Evolutionary conservation across 345 rosid genomes (phyloP), one percentile per base, ranked within the genome.

Genomic region (Pistacia vera): DNA sequence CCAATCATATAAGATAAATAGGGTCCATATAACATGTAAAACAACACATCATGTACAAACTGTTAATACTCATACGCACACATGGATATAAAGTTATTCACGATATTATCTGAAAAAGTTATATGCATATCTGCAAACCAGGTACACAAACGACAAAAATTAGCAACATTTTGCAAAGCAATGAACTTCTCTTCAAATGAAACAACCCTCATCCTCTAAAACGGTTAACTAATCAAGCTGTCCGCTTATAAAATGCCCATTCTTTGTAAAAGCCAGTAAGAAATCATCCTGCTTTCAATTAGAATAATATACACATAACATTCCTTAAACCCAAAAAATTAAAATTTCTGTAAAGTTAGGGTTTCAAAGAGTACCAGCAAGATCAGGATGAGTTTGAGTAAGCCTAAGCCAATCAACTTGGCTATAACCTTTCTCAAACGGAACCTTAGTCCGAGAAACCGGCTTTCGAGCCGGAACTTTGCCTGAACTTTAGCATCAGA

Each of bases 331-430:
- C 22, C 22, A 25, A 4, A 41, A 41, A 41, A 3, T 4, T 11
- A 51, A 10, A 12, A 52, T 4, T 51, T 51, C 17, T 1, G 1
- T 13, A 54, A 54, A 14, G 57, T 54, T 54, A 54, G 57, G 57
- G 1, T 35, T 79, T 46, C 36, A 2, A 25, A 25, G n/a, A 68
- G 55, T 81, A 96, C 99, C 98, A 72, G 99, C 98, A 78, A 96
- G 95, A 81, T 92, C 99, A 51, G 98, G 94, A 83, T 91, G 95
- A 1, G 92, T 91, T 67, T 79, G 83, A 78, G 91, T 85, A 72
- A 91, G 90, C 85, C 87, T 89, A 64, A 96, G 81, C 98, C 98
- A 92, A 71, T 96, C 97, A 93, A 91, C 90, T 68, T 83, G 97
- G 84, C 95, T 95, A 71, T 86, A 89, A 18, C 98, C 97, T 70